These are phyloP conservation scores for Tetrahymena malaccensis DNA, from an alignment of 73 alveolate species.

Conservation along the genomic window DNA sequence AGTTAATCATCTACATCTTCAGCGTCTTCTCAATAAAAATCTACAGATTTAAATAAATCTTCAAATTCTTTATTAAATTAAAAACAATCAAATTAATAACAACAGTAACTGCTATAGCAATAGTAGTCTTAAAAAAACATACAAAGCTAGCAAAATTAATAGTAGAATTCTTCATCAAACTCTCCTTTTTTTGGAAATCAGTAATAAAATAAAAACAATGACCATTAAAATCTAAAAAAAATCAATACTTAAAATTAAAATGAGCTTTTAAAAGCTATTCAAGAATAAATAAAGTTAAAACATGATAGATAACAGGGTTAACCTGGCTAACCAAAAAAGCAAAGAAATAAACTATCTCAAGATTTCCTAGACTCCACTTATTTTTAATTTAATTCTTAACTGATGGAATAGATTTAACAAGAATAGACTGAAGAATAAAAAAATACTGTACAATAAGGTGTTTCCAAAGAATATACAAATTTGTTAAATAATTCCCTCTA, in stretches of 20 bases:
- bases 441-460: background rate
- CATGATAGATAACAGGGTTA: background rate
- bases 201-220: background rate
- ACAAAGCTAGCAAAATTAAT: background rate
- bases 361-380: background rate
- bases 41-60: background rate
- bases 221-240: background rate
- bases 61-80: background rate
- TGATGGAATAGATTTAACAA: background rate
- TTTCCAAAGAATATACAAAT: background rate
- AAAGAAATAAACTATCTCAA: background rate
- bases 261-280: background rate
- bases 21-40: background rate
- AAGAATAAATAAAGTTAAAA: background rate
- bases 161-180: background rate
- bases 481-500: background rate
- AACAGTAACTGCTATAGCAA: background rate
- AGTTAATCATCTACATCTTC: background rate
- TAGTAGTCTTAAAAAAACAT: background rate
- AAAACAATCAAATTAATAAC: background rate
- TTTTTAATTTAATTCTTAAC: background rate
- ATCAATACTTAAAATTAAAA: background rate
- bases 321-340: background rate
- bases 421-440: background rate
- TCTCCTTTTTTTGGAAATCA: background rate